Evolutionary conservation across 176 grass and related monocot species (phyloP).

Genomic region (Triticum urartu): DNA sequence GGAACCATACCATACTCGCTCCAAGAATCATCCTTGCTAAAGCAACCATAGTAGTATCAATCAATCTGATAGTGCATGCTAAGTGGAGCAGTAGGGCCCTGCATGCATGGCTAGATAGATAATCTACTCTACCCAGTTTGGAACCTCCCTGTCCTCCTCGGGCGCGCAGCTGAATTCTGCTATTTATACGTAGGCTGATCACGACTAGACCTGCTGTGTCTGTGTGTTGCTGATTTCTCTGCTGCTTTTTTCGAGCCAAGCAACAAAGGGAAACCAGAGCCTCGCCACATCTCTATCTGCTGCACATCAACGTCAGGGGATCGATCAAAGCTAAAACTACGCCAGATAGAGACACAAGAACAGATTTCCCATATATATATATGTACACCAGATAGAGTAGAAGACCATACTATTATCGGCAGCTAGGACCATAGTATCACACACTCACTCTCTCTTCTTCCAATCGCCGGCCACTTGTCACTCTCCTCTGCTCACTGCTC

Average conservation of each 20-base stretch:
- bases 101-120: not conserved
- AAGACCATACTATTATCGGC: not conserved
- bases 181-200: conserved; percentile 19
- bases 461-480: not conserved
- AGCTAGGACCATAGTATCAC: conserved; percentile 7
- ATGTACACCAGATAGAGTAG: not conserved
- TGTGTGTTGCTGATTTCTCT: conserved; percentile 2
- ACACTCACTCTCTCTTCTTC: not conserved
- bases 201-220: conserved; percentile 28
- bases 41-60: conserved; percentile 1
- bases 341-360: not conserved
- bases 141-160: conserved; percentile 29
- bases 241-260: conserved; percentile 41
- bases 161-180: not conserved
- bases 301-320: conserved; percentile 38
- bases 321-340: conserved; percentile 40
- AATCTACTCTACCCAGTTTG: conserved; percentile 29
- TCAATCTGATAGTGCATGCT: not conserved
- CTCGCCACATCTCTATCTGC: conserved; percentile 15
- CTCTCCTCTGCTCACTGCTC: not conserved
- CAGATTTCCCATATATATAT: not conserved
- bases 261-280: conserved; percentile 24
- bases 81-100: no score
- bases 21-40: not conserved
- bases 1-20: not conserved